Evolutionary conservation across 2,329 filamentous ascomycete genomes (phyloP).

Genomic region (Alternaria viburni): DNA sequence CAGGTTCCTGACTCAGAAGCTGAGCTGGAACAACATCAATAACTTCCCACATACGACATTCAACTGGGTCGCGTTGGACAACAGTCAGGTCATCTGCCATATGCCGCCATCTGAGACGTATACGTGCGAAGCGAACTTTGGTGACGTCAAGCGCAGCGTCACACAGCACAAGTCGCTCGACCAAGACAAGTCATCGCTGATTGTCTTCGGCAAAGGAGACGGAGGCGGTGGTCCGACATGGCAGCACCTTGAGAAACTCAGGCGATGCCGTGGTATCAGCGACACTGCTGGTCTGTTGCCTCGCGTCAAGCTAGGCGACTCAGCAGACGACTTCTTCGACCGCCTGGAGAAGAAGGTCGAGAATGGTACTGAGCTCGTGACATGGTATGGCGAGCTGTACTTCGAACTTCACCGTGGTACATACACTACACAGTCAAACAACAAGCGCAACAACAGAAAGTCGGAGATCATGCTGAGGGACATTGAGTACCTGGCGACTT

Average conservation of each 20-base stretch:
- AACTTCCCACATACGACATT: constrained; percentile 98
- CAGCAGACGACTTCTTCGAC: constrained; percentile 94
- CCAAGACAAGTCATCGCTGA: constrained; percentile 84
- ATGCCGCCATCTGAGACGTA: constrained; percentile 98
- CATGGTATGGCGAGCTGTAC: constrained; percentile 98
- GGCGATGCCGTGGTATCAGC: constrained; percentile 87
- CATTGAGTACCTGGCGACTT: constrained; percentile 84
- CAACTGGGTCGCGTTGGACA: constrained; percentile 96
- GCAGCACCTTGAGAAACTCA: constrained; percentile 92
- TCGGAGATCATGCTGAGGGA: constrained; percentile 85
- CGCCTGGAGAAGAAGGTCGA: constrained; percentile 78
- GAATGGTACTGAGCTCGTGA: constrained; percentile 74
- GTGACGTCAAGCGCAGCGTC: constrained; percentile 88
- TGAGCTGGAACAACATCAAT: constrained; percentile 99
- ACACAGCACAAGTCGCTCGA: constrained; percentile 95
- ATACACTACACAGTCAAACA: constrained; percentile 96
- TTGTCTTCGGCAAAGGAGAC: constrained; percentile 96
- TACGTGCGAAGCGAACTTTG: constrained; percentile 91
- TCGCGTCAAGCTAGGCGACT: constrained; percentile 84
- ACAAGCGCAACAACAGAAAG: constrained; percentile 91
- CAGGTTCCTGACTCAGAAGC: constrained; percentile 95
- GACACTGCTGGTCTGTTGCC: constrained; percentile 85
- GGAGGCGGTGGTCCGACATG: constrained; percentile 94
- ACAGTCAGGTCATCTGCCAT: constrained; percentile 95
- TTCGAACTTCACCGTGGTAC: constrained; percentile 97